These are phyloP conservation scores for Botrytis deweyae DNA, from an alignment of 2,329 filamentous ascomycete species.

Conservation along the genomic window DNA sequence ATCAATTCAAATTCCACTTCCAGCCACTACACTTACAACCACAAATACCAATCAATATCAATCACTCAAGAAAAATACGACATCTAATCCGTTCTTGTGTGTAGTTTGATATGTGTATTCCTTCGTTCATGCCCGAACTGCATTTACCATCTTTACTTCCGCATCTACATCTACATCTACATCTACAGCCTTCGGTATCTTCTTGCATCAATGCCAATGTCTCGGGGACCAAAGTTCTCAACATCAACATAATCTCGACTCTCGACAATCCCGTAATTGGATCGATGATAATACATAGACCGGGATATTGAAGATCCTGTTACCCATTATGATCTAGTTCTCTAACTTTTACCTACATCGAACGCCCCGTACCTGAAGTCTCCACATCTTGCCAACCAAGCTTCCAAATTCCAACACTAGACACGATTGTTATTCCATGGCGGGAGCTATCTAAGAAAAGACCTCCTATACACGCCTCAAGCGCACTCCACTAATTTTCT, in stretches of 20 bases:
- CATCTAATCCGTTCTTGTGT: background rate
- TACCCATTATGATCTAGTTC: background rate
- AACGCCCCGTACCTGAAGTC: constrained; percentile 2
- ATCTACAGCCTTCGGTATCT: background rate
- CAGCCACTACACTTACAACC: background rate
- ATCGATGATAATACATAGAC: background rate
- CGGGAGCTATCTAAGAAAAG: background rate
- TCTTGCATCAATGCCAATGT: constrained; percentile 5
- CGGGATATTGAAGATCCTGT: constrained; percentile 1
- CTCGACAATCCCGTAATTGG: background rate
- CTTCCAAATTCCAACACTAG: background rate
- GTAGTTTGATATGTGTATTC: background rate
- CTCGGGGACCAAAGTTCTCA: background rate
- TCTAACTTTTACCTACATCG: background rate
- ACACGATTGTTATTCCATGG: background rate
- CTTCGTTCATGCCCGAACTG: background rate
- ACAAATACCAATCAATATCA: background rate
- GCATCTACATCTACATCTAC: constrained; percentile 3
- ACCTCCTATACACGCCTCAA: constrained; percentile 5
- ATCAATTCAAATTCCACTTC: constrained; percentile 5
- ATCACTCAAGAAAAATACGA: background rate
- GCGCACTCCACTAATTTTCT: background rate
- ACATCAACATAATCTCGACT: background rate
- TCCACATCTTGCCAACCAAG: background rate
- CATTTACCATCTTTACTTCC: background rate